These are phyloP conservation scores for Casuarina equisetifolia DNA, from an alignment of 306 rosid genomes.

Conservation along the genomic window DNA sequence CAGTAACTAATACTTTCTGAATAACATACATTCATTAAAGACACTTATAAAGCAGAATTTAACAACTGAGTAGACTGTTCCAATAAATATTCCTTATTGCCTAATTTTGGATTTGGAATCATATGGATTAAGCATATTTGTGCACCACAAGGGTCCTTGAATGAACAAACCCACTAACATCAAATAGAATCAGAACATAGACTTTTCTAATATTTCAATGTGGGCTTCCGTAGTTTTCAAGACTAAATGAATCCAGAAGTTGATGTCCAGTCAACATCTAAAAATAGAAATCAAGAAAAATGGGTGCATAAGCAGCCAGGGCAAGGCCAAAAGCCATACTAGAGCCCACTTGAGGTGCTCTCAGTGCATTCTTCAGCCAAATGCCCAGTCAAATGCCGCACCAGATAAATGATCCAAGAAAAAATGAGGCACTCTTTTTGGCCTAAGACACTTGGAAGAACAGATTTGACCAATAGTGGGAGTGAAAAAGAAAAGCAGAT, in stretches of 20 bases:
- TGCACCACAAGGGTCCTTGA: not conserved
- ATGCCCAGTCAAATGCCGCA: not conserved
- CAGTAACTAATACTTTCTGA: not conserved
- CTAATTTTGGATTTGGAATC: not conserved
- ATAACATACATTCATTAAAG: not conserved
- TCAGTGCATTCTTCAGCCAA: not conserved
- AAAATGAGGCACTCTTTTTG: not conserved
- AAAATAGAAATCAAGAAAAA: not conserved
- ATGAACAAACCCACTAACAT: not conserved
- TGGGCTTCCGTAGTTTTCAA: not conserved
- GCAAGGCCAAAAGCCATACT: not conserved
- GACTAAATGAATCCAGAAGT: not conserved
- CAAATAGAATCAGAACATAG: not conserved
- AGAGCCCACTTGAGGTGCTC: not conserved
- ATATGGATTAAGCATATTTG: not conserved
- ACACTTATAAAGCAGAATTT: not conserved
- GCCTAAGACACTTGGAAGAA: not conserved
- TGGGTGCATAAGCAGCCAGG: not conserved
- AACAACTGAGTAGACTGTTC: not conserved
- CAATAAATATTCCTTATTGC: not conserved
- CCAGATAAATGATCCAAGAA: not conserved
- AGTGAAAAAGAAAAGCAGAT: not conserved
- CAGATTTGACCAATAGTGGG: not conserved
- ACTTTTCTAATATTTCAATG: not conserved
- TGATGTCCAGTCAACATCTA: not conserved